phyloP scores from a whole-genome alignment of 176 grass and related monocot genomes.

The Urochloa ruziziensis region DNA sequence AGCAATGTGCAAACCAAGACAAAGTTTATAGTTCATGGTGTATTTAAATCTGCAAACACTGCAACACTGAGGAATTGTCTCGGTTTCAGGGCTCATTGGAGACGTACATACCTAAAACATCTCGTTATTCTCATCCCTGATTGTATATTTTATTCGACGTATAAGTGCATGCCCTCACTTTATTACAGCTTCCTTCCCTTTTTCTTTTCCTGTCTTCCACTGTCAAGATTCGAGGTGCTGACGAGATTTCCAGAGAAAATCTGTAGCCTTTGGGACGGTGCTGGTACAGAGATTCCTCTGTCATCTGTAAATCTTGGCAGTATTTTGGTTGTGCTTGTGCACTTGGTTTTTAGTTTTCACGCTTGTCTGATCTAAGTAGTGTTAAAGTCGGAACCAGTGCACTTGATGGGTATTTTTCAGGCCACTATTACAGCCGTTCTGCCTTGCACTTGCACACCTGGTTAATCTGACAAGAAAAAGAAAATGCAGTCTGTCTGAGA shows the following conservation, averaged over 20 bases:
- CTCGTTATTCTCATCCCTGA: conserved; percentile 31
- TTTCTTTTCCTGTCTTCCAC: background rate
- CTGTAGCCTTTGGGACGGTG: conserved; percentile 23
- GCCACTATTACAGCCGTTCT: conserved; percentile 7
- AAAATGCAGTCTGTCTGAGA: conserved; percentile 11
- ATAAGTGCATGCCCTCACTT: conserved; percentile 22
- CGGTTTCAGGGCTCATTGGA: conserved; percentile 34
- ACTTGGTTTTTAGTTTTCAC: conserved; percentile 13
- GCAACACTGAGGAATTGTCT: conserved; percentile 35
- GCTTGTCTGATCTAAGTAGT: conserved; percentile 18
- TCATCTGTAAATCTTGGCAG: conserved; percentile 11
- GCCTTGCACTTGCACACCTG: background rate
- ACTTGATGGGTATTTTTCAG: conserved; percentile 3
- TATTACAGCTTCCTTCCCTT: conserved; percentile 8
- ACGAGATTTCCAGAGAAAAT: conserved; percentile 22
- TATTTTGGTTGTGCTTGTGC: conserved; percentile 19
- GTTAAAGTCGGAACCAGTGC: conserved; percentile 8
- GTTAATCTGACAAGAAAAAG: conserved; percentile 27
- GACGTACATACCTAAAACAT: conserved; percentile 30
- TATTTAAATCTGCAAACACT: conserved; percentile 32
- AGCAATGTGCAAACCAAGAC: conserved; percentile 25
- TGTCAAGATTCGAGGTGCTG: conserved; percentile 28
- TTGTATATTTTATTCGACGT: conserved; percentile 24
- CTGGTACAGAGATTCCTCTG: conserved; percentile 38
- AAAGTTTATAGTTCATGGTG: background rate